Evolutionary conservation across 2,329 filamentous ascomycete species (phyloP).

Genomic region (Pestalotiopsis sp.): DNA sequence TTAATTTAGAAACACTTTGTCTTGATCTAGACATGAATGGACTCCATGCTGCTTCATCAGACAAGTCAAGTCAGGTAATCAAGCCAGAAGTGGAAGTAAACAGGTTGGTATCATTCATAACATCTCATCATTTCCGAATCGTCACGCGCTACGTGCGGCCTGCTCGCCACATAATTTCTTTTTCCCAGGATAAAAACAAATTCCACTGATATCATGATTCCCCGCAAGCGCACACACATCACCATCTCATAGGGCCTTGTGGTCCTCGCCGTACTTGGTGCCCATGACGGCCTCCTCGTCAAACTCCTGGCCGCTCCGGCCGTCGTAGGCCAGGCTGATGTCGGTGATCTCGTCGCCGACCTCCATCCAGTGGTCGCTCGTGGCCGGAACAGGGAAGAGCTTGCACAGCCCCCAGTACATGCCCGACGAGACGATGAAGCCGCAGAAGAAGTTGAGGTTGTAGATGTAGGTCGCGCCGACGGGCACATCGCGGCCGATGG

Average conservation of each 20-base stretch:
- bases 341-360: conserved; percentile 53
- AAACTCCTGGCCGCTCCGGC: conserved; percentile 37
- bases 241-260: background rate
- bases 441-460: conserved; percentile 87
- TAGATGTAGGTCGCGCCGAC: conserved; percentile 83
- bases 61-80: too few species aligned
- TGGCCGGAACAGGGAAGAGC: conserved; percentile 73
- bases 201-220: background rate
- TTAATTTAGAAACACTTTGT: too few species aligned
- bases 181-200: background rate
- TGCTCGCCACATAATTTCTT: background rate
- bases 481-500: conserved; percentile 73
- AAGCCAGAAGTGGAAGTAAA: background rate
- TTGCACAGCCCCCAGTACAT: conserved; percentile 74
- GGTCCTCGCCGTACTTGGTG: conserved; percentile 22
- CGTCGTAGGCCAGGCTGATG: conserved; percentile 49
- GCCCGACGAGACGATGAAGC: conserved; percentile 70
- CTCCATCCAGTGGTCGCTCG: conserved; percentile 68
- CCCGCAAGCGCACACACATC: background rate
- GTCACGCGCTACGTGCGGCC: background rate
- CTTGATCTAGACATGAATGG: too few species aligned
- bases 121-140: background rate
- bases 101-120: background rate
- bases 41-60: too few species aligned
- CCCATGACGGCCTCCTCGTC: conserved; percentile 39